A percentile compares a stretch with the other conserved stretches of the same genome.
phyloP scores from a whole-genome alignment of 2,329 filamentous ascomycete species.

The Exophiala aquamarina region DNA sequence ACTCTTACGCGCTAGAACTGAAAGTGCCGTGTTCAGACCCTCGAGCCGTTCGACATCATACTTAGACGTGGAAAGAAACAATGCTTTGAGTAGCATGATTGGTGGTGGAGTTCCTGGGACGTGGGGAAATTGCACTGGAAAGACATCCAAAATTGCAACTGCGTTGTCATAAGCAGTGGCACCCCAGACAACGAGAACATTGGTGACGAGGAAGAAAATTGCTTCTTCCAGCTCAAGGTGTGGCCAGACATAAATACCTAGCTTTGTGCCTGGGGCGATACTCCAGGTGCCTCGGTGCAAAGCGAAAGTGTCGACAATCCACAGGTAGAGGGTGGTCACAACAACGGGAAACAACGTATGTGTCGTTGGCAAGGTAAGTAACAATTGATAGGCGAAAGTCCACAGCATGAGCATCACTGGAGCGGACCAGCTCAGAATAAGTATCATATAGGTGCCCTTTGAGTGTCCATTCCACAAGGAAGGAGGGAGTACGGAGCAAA shows the following conservation, averaged over 20 bases:
- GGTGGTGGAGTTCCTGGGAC: conserved; percentile 53
- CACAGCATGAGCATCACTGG: conserved; percentile 66
- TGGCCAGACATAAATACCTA: conserved; percentile 62
- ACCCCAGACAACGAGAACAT: conserved; percentile 68
- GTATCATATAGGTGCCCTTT: conserved; percentile 64
- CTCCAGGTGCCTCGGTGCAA: conserved; percentile 69
- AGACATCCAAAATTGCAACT: conserved; percentile 63
- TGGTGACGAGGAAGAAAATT: conserved; percentile 70
- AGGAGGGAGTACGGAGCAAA: conserved; percentile 29
- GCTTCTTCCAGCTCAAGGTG: conserved; percentile 72
- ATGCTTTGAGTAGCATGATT: conserved; percentile 51
- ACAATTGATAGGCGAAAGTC: conserved; percentile 63
- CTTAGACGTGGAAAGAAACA: conserved; percentile 47
- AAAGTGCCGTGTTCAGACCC: conserved; percentile 61
- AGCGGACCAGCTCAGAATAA: conserved; percentile 69
- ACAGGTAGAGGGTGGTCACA: conserved; percentile 68
- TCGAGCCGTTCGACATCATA: conserved; percentile 60
- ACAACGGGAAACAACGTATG: conserved; percentile 61
- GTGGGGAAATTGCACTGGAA: conserved; percentile 57
- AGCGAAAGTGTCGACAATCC: conserved; percentile 70
- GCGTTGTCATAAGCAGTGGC: conserved; percentile 69
- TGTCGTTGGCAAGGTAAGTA: conserved; percentile 58
- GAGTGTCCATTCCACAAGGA: conserved; percentile 46
- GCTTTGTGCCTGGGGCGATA: conserved; percentile 67
- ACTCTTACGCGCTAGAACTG: conserved; percentile 62